phyloP scores from a whole-genome alignment of 2,329 filamentous ascomycete genomes.

The Talaromyces sp. region DNA sequence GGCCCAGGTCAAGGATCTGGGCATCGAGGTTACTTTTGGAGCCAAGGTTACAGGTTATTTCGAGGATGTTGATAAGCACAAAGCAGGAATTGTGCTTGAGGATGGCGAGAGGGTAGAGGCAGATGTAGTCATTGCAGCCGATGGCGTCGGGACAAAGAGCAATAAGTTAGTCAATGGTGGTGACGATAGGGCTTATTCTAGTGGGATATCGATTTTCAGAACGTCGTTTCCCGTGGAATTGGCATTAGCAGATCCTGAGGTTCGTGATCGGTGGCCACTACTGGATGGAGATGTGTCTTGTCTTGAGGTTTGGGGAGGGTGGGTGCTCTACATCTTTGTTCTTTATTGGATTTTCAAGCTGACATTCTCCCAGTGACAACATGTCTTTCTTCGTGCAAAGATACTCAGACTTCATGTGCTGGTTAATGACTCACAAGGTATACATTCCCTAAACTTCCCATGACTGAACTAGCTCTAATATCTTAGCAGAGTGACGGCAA shows the following conservation, averaged over 20 bases:
- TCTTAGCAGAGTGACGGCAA: constrained; percentile 5
- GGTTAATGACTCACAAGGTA: constrained; percentile 16
- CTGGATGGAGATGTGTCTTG: constrained; percentile 13
- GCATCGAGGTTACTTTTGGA: constrained; percentile 25
- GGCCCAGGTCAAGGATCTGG: constrained; percentile 23
- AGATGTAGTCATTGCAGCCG: constrained; percentile 7
- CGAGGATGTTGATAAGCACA: constrained; percentile 10
- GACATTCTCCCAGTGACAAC: constrained; percentile 9
- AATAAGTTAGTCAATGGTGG: neutral
- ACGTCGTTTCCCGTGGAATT: constrained; percentile 5
- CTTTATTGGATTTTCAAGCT: neutral
- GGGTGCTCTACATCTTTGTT: neutral
- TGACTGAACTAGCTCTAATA: neutral
- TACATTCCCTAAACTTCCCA: neutral
- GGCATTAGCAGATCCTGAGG: neutral
- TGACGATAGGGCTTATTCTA: neutral
- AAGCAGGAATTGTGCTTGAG: constrained; percentile 13
- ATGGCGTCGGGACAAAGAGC: neutral
- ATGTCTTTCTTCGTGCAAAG: constrained; percentile 15
- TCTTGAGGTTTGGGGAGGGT: constrained; percentile 17
- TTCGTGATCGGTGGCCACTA: constrained; percentile 16
- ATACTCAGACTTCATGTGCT: constrained; percentile 13
- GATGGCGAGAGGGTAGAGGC: constrained; percentile 7
- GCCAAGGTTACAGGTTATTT: constrained; percentile 22
- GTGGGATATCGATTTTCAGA: constrained; percentile 2